Evolutionary conservation across 805 yeast genomes (phyloP).

Genomic region (Monosporozyma yasuniensis): DNA sequence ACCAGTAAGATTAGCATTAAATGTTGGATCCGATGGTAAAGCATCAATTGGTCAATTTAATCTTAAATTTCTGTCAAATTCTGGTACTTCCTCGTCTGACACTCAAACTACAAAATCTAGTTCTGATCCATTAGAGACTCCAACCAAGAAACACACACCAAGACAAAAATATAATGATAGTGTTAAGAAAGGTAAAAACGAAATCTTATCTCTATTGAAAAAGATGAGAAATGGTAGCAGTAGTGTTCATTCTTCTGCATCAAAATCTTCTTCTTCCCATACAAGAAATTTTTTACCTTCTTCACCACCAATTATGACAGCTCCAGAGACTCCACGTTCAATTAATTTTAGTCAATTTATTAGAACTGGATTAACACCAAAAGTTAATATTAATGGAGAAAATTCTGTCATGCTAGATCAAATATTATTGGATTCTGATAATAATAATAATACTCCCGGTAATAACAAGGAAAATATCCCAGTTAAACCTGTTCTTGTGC

Average conservation of each 20-base stretch:
- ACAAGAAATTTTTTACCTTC: neutral
- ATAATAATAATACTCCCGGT: neutral
- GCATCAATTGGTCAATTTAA: slow-evolving; percentile 21
- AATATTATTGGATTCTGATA: slow-evolving; percentile 8
- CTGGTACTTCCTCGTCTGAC: neutral
- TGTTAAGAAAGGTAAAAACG: slow-evolving; percentile 13
- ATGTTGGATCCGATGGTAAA: slow-evolving; percentile 28
- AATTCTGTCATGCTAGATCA: slow-evolving; percentile 10
- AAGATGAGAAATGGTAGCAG: slow-evolving; percentile 19
- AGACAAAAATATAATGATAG: neutral
- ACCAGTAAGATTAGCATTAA: slow-evolving; percentile 20
- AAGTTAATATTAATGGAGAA: slow-evolving; percentile 5
- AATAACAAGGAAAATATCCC: neutral
- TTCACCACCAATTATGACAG: slow-evolving; percentile 7
- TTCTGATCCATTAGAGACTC: neutral
- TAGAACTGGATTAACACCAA: slow-evolving; percentile 15
- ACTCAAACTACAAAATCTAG: neutral
- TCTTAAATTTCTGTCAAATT: slow-evolving; percentile 3
- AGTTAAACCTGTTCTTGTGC: neutral
- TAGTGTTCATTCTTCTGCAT: neutral
- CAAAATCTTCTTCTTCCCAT: neutral
- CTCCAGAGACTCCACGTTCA: slow-evolving; percentile 1
- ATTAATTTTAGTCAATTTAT: neutral
- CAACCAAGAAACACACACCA: neutral
- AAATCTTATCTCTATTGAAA: slow-evolving; percentile 22